Evolutionary conservation across 179 eudicot species (phyloP).

Genomic region (Patellifolia procumbens): DNA sequence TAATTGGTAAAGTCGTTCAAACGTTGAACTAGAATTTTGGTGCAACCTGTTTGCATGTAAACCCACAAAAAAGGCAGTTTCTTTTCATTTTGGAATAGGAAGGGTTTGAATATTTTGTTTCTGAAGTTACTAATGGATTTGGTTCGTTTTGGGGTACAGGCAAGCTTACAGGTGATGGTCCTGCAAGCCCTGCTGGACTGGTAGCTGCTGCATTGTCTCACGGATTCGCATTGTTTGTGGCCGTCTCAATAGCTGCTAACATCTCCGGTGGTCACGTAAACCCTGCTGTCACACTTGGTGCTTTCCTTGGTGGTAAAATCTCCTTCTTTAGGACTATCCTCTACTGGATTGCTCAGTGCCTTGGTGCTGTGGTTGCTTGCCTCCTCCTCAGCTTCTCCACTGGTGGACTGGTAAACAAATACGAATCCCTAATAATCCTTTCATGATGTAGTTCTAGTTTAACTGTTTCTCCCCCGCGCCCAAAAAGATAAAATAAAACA

Average conservation of each 20-base stretch:
- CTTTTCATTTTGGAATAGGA: neutral
- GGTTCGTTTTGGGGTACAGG: slow-evolving; percentile 28
- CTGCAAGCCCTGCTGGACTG: slow-evolving; percentile 64
- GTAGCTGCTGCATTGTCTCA: slow-evolving; percentile 61
- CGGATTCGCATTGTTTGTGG: slow-evolving; percentile 63
- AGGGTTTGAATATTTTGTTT: neutral
- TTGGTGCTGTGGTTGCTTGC: slow-evolving; percentile 75
- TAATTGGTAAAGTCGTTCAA: neutral
- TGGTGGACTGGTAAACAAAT: slow-evolving; percentile 52
- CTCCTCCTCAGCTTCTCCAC: slow-evolving; percentile 65
- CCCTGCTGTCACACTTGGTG: slow-evolving; percentile 75
- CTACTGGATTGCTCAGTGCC: slow-evolving; percentile 73
- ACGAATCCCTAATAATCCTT: slow-evolving; percentile 9
- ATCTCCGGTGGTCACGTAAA: slow-evolving; percentile 78
- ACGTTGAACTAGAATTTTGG: neutral
- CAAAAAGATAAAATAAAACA: too few relatives aligned
- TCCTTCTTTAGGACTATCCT: slow-evolving; percentile 46
- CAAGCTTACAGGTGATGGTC: slow-evolving; percentile 52
- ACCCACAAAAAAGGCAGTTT: neutral
- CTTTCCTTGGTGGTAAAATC: slow-evolving; percentile 62
- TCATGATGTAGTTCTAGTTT: neutral
- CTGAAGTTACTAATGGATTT: slow-evolving; percentile 4
- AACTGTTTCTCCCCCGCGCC: neutral
- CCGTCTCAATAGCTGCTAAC: slow-evolving; percentile 68
- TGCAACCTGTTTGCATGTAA: neutral